Conservation (phyloP, 2,329 filamentous ascomycete genomes). For the Elsinoe batatas region DNA sequence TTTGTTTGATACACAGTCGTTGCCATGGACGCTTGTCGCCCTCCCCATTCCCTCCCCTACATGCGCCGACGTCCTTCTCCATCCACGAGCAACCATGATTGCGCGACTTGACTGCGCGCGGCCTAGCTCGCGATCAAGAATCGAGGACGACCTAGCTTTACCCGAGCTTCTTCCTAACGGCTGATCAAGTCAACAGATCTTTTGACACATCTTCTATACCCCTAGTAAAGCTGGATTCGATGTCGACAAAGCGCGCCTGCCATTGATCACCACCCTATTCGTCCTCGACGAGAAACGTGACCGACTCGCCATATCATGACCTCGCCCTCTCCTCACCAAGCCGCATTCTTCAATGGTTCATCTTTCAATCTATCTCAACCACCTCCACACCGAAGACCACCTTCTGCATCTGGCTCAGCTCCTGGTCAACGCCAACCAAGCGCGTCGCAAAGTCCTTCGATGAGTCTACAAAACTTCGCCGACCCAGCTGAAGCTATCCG, state of each 20-base stretch:
- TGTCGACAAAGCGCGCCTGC: constrained; percentile 2
- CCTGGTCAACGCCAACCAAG: constrained; percentile 12
- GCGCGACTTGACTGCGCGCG: neutral
- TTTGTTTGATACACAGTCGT: neutral
- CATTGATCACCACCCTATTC: neutral
- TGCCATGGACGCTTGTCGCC: neutral
- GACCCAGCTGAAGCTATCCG: constrained; percentile 38
- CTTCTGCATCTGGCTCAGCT: constrained; percentile 6
- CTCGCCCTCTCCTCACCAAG: constrained; percentile 10
- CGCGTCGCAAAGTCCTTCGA: constrained; percentile 10
- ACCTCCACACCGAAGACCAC: constrained; percentile 13
- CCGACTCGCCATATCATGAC: constrained; percentile 2
- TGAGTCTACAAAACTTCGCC: constrained; percentile 10
- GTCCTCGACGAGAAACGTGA: neutral
- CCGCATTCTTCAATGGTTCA: constrained; percentile 12
- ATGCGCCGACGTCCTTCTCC: neutral
- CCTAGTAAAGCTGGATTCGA: neutral
- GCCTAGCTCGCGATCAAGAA: neutral
- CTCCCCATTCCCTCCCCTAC: neutral
- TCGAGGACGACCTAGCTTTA: neutral
- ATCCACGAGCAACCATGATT: neutral
- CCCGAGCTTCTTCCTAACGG: neutral
- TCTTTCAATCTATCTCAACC: constrained; percentile 17
- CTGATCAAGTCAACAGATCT: neutral
- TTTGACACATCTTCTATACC: neutral